Evolutionary conservation across 2,329 filamentous ascomycete species (phyloP), one percentile per base, ranked within the genome.

Genomic region (Cordyceps javanica): DNA sequence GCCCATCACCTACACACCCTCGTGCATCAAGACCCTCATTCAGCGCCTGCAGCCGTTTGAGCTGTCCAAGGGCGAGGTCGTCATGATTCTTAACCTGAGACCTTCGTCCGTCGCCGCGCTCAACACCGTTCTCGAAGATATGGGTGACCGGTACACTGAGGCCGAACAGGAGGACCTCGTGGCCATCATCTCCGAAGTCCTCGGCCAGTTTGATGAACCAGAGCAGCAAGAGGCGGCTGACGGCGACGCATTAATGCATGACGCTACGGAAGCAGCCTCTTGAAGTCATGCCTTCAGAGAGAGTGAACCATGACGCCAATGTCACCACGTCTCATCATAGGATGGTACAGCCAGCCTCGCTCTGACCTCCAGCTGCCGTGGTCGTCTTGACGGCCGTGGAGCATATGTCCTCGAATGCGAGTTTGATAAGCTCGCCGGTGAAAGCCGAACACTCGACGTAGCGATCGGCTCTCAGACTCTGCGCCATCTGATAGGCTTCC

Each of bases 51-150:
- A 77, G 11, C 75, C 74, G 1, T 87, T 80, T 68, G 77, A 82
- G 46, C 76, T 89, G 57, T 82, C 82, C 70, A 89, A 89, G 73
- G 83, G 83, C 55, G 86, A 89, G 70, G 72, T 86, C 56, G 73
- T 89, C 66, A 87, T 87, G 82, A 80, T 89, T 49, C 68, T 88
- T 63, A 89, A 89, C 67, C 72, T 87, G 44, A 78, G 86, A 11
- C 86, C 86, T 0, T 75, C 76, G 23, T 81, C 76, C 28, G 73
- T 78, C 30, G 78, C 80, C 4, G 77, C 80, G 46, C 74, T 89
- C 62, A 85, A 85, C 65, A 81, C 81, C 16, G 75, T 87, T 51
- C 75, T 89, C 34, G 85, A 89, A 69, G 84, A 89, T 62, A 81
- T 87, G 74, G 76, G 81, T 58, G 75, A 77, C 36, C 79, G 86